Base-by-base conservation (phyloP, 2,329 filamentous ascomycete species). In the Fusarium stilboides region DNA sequence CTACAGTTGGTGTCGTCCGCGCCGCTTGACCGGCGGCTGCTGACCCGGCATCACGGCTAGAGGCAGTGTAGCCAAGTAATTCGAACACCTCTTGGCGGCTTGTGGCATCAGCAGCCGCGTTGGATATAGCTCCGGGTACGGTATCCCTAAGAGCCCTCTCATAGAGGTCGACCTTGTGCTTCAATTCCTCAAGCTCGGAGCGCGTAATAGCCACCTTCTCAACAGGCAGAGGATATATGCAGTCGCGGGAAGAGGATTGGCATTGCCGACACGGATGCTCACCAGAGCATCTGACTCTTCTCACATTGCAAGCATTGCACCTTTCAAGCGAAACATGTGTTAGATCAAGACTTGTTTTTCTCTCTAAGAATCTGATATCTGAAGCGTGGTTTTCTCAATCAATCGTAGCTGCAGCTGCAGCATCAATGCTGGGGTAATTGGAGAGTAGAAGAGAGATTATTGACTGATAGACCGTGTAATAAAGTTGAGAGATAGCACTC, bases 231-330 rank as follows among this genome's bases (percentile, higher is more conserved):
- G 85, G 85, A 70, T 86, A 87, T 50, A 81, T 67, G 73, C 85
- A 87, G 12, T 83, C 80, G 58, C 85, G 79, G 33, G 80, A 78
- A 31, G 81, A 76, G 36, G 77, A 77, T 24, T 73, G 69, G 69
- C 85, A 87, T 65, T 85, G 82, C 40, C 74, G 72, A 71, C 85
- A 87, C 0, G 85, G 85, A n/a, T 71, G 75, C 6, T 84, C 80
- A 45, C 85, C 85, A 14, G 83, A 85, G 75, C 85, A 87, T 68
- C 84, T 86, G 73, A 85, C 83, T 59, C 85, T 81, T 44, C 84
- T 82, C 45, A 85, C 73, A 75, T 87, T 87, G 77, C 85, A 87
- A 73, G 77, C 81, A 70, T 87, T 86, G 78, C 85, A 86, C 59
- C 84, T 86, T 57, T 24, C 39, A 39, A 47, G 50, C 49, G 31